Conservation (phyloP, 1,284 basidiomycete species). For the Malassezia nana region DNA sequence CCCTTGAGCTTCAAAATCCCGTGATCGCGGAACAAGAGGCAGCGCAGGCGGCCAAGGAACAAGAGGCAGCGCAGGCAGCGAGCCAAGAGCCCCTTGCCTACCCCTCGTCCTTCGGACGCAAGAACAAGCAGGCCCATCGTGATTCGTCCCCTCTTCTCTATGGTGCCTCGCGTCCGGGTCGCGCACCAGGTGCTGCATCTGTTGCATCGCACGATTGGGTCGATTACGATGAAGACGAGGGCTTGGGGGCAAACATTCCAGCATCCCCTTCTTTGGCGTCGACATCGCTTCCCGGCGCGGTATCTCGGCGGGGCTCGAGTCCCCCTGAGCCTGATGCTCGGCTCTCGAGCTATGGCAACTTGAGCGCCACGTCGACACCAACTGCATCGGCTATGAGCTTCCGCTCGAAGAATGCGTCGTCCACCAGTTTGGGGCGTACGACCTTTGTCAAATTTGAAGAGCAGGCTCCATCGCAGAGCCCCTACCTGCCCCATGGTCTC, state of each 20-base stretch:
- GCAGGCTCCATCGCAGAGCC: conserved; percentile 53
- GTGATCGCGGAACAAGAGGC: neutral
- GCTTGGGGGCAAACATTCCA: neutral
- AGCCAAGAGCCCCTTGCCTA: conserved; percentile 13
- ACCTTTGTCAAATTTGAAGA: conserved; percentile 37
- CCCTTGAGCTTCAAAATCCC: neutral
- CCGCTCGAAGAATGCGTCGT: neutral
- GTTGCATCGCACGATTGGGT: conserved; percentile 11
- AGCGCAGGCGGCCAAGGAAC: neutral
- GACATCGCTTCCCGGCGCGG: neutral
- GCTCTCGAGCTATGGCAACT: neutral
- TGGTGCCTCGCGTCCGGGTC: conserved; percentile 5
- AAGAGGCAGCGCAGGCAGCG: conserved; percentile 4
- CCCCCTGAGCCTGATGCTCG: neutral
- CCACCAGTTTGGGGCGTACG: conserved; percentile 17
- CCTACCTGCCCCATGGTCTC: conserved; percentile 69
- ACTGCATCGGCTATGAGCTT: neutral
- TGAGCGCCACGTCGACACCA: neutral
- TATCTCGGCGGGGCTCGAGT: neutral
- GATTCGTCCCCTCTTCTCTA: neutral
- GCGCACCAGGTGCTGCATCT: neutral
- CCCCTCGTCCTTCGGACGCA: conserved; percentile 38
- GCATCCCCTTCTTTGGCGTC: neutral
- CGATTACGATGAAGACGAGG: conserved; percentile 8
- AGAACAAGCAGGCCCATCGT: conserved; percentile 20